phyloP scores from a whole-genome alignment of 768 basidiomycete genomes.

The Cubamyces sp. region DNA sequence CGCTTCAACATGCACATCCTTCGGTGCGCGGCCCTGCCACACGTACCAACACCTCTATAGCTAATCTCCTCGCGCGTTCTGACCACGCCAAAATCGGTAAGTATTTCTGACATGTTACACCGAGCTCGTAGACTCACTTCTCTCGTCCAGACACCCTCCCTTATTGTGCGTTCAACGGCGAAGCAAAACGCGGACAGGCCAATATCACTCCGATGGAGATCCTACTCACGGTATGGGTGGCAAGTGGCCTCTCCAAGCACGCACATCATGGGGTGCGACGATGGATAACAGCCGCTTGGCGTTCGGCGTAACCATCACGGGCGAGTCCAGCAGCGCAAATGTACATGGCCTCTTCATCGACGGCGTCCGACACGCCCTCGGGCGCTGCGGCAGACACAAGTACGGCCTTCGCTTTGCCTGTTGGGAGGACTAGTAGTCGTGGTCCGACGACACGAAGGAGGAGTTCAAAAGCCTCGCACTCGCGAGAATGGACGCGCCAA shows the following conservation, averaged over 20 bases:
- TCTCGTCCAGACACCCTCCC: conserved; percentile 40
- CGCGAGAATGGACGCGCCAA: conserved; percentile 71
- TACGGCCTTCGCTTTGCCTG: conserved; percentile 39
- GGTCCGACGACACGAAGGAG: conserved; percentile 51
- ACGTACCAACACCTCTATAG: too few species aligned
- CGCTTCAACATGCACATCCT: too few species aligned
- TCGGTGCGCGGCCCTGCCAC: too few species aligned
- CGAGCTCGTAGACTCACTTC: not conserved
- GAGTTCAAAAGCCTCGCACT: conserved; percentile 53
- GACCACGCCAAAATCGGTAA: conserved; percentile 49
- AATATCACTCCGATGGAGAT: conserved; percentile 38
- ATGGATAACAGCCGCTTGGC: conserved; percentile 48
- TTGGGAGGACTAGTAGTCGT: conserved; percentile 51
- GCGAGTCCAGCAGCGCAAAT: conserved; percentile 73
- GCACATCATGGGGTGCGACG: conserved; percentile 46
- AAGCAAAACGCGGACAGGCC: conserved; percentile 38
- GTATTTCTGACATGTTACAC: conserved; percentile 18
- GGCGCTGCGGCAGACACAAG: conserved; percentile 44
- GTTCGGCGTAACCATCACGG: conserved; percentile 72
- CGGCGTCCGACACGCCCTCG: conserved; percentile 33
- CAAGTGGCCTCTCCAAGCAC: conserved; percentile 41
- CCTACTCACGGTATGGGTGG: conserved; percentile 29
- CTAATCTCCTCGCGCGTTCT: conserved; percentile 38
- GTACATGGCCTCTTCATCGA: conserved; percentile 58
- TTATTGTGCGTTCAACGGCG: conserved; percentile 44